Evolutionary conservation across 2,329 filamentous ascomycete genomes (phyloP), one percentile per base, ranked within the genome.

Genomic region (Aspergillus novoparasiticus): DNA sequence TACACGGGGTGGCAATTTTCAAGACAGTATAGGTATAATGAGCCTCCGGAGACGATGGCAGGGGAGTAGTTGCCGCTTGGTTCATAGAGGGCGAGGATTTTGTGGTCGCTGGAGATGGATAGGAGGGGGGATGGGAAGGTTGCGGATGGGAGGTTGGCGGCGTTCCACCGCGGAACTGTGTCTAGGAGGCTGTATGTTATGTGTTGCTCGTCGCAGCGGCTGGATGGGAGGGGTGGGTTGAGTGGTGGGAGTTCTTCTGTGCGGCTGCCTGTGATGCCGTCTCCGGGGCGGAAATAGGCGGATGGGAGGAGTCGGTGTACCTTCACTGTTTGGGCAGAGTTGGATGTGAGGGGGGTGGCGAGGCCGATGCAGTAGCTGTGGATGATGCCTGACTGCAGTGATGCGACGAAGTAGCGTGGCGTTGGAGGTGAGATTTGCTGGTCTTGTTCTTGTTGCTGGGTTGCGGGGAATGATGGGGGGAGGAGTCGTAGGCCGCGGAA

Each of bases 291-390:
- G 46, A 58, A 51, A 12, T 63, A 57, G 32, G 58, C 55, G 26
- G 60, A 62, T 30, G 64, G 61, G n/a, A 66, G 50, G 46, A 67
- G 57, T 14, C 64, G 66, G 45, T 45, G 39, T 41, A 67, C 55
- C 8, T 43, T 23, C 6, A 64, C 53, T 19, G 41, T 48, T 48
- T 54, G 60, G 14, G 51, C 53, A 11, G 26, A 39, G 23, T 11
- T 43, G 45, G 55, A 45, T 55, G 30, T 41, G 19, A 51, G 5
- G 9, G 48, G 48, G 19, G 61, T 48, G 43, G 66, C 55, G 32
- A 57, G 57, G 14, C 66, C 68, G 45, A 70, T 63, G 61, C 67
- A 69, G 64, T 71, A 71, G 26, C 58, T 48, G 51, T 62, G 50
- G 28, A 43, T 61, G 39, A 58, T 41, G 32, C 43, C 32, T 6